Evolutionary conservation across 192 early-diverging fungal genomes (phyloP), one percentile per base, ranked within the genome.

Genomic region (Podila clonocystis): DNA sequence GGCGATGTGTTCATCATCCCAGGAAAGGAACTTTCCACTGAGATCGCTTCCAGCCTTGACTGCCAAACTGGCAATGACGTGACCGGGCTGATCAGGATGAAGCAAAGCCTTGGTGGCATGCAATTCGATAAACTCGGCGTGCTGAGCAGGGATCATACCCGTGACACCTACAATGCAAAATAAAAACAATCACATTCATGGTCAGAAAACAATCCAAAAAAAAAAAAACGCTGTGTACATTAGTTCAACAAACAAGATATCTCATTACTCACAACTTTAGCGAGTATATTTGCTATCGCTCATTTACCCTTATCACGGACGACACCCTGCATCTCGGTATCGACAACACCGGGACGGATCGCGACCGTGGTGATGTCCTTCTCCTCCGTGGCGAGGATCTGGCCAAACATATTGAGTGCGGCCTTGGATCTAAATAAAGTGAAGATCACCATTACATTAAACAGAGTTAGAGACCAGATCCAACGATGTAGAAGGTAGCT

Each of bases 331-430:
- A 98, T 97, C 13, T 90, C 94, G 8, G 95, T 98, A 61, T 95
- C 94, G 15, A 98, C 91, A 7, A 93, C 94, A 45, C 96, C 95
- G 1, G 97, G 97, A 11, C 93, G 87, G 30, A 98, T 38, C 1
- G 93, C 87, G 68, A 97, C 63, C 1, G 89, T 70, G 0, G 86
- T 86, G 5, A 97, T 61, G 30, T 88, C 83, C 0, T 89, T 83
- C 84, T 97, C 95, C 73, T 98, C 97, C 9, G 75, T 58, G 5
- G 89, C 92, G 17, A 98, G 64, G 2, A 75, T 82, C 31, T 74
- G 64, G 1, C 91, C 87, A 45, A 97, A 74, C 88, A 93, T 93
- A 75, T 96, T 95, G 11, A 96, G 61, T 0, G 93, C 92, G 2
- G 93, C 93, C 80, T 98, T 98, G 48, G 91, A 89, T 7, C 87